Conservation (phyloP, 345 rosid species). For the Eutrema japonicum region DNA sequence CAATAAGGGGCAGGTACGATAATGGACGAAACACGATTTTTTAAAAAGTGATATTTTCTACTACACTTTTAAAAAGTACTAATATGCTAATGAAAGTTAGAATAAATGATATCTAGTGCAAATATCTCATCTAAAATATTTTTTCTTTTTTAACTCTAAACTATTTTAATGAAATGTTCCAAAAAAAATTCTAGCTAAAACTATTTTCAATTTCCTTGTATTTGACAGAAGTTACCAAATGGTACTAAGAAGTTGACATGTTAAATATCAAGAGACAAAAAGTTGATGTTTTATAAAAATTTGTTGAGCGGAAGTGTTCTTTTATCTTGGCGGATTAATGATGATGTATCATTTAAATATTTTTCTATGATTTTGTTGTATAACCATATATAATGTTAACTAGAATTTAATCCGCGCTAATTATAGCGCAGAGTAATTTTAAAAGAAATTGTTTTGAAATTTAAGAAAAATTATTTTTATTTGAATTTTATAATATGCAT, state of each 20-base stretch:
- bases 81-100: too few relatives aligned
- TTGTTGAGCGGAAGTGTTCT: background rate
- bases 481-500: too few relatives aligned
- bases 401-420: too few relatives aligned
- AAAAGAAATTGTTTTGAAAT: too few relatives aligned
- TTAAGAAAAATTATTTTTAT: too few relatives aligned
- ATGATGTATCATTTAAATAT: background rate
- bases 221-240: slow-evolving; percentile 20
- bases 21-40: too few relatives aligned
- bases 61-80: too few relatives aligned
- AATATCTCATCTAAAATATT: background rate
- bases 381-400: background rate
- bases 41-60: too few relatives aligned
- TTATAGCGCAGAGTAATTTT: too few relatives aligned
- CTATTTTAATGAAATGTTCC: background rate
- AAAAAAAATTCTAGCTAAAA: too few relatives aligned
- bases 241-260: background rate
- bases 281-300: background rate
- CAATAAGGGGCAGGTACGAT: too few relatives aligned
- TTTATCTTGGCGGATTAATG: background rate
- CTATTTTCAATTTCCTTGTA: background rate
- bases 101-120: too few relatives aligned
- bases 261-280: background rate
- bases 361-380: background rate
- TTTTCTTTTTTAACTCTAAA: background rate